phyloP scores from a whole-genome alignment of 805 yeast genomes.

The Dipodascopsis tothii region DNA sequence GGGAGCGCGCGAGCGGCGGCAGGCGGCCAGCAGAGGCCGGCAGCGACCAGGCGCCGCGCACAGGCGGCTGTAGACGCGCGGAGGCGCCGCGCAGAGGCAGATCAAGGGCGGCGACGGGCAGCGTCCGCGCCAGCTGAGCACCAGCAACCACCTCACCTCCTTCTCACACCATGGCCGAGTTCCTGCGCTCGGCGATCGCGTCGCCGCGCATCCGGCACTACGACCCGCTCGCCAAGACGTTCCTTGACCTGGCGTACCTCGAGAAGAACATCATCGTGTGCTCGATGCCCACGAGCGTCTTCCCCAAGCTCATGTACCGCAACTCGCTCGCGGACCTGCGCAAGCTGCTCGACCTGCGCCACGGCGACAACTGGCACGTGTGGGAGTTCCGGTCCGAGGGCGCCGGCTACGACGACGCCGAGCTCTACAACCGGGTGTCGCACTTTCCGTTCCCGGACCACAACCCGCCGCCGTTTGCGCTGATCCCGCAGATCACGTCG shows the following conservation, averaged over 20 bases:
- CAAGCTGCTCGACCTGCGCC: conserved; percentile 39
- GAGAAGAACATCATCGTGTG: conserved; percentile 60
- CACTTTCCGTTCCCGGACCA: conserved; percentile 69
- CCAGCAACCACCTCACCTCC: conserved; percentile 38
- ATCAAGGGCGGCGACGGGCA: too few relatives aligned
- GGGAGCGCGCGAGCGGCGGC: too few relatives aligned
- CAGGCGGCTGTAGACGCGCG: too few relatives aligned
- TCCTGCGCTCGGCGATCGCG: conserved; percentile 28
- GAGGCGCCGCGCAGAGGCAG: too few relatives aligned
- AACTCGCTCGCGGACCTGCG: conserved; percentile 48
- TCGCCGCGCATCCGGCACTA: conserved; percentile 27
- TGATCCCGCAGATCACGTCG: conserved; percentile 40
- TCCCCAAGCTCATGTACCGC: conserved; percentile 42
- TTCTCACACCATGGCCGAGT: conserved; percentile 24
- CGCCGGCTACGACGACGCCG: conserved; percentile 36
- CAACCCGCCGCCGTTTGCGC: conserved; percentile 56
- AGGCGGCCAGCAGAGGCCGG: too few relatives aligned
- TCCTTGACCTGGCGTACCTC: conserved; percentile 61
- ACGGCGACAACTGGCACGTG: conserved; percentile 58
- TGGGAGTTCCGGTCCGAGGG: conserved; percentile 66
- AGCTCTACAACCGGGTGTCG: conserved; percentile 32
- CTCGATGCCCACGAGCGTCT: conserved; percentile 58
- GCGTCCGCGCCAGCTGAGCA: too few relatives aligned
- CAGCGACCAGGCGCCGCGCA: too few relatives aligned
- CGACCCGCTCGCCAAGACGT: conserved; percentile 30